Conservation (phyloP, 164 flowering plant genomes). For the Houttuynia cordata region DNA sequence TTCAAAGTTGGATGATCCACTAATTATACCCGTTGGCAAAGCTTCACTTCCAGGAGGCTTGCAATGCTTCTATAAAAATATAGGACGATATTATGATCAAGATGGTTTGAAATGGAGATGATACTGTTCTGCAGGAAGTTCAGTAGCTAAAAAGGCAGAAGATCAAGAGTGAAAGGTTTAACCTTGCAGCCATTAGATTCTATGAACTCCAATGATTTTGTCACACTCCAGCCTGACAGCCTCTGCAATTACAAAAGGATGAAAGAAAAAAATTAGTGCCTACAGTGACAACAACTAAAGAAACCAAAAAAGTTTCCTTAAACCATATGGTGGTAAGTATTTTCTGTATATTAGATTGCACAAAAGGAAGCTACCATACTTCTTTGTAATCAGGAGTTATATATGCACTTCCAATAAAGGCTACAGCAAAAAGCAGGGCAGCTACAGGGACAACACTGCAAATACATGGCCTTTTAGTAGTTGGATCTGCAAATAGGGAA, state of each 20-base stretch:
- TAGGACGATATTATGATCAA: neutral
- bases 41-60: constrained; percentile 59
- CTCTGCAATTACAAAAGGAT: constrained; percentile 24
- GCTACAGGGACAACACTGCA: constrained; percentile 32
- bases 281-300: too few species aligned
- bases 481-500: constrained; percentile 30
- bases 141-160: neutral
- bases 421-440: constrained; percentile 34
- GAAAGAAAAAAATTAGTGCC: neutral
- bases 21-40: constrained; percentile 73
- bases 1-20: constrained; percentile 57
- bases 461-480: constrained; percentile 31
- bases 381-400: constrained; percentile 18
- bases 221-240: constrained; percentile 29
- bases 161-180: neutral
- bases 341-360: neutral
- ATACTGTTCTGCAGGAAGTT: neutral
- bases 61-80: constrained; percentile 37
- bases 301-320: neutral
- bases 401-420: constrained; percentile 23
- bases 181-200: constrained; percentile 44
- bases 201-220: constrained; percentile 12
- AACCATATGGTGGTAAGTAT: neutral
- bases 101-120: neutral
- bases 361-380: constrained; percentile 4